Evolutionary conservation across 2,329 filamentous ascomycete species (phyloP), one percentile per base, ranked within the genome.

Genomic region (Fusarium coicis): DNA sequence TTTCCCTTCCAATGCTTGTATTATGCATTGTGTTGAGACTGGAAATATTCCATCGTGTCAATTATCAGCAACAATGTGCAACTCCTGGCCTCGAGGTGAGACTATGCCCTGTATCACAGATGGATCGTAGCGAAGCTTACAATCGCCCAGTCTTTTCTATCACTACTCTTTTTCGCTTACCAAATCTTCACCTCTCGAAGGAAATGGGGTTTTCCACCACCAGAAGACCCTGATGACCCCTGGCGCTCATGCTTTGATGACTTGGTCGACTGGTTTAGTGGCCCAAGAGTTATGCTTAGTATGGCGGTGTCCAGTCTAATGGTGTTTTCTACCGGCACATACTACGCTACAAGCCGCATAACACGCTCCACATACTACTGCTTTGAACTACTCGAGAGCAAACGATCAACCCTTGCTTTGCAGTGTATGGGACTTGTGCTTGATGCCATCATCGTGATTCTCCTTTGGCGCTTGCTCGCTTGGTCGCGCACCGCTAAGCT

Each of bases 301-400:
- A 79, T 81, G 47, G 78, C 84, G 23, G 71, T 85, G 5, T 53
- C 81, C 26, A 81, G 82, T 49, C 80, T 80, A 10, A 10, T 83
- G 23, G 64, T 84, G n/a, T 79, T 89, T 44, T 81, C 82, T 16
- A 80, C 80, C 8, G 86, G 86, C 6, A 82, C 84, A 7, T 87
- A 82, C 62, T 75, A 84, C 5, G 79, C 83, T 21, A 74, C 82
- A 5, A 79, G 80, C 19, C 81, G 83, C n/a, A 79, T 80, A 7
- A 75, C 78, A 23, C 79, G 75, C n/a, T 89, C 87, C 18, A 87
- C 86, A 0, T 88, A 86, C 64, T 84, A 88, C 63, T 90, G 88
- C 73, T 85, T 87, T 23, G 71, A 81, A 9, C 73, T 81, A 7
- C 68, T 82, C 19, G 87, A 88, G 60, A 83, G 79, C 56, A 78